phyloP scores from a whole-genome alignment of 2,329 filamentous ascomycete genomes.

The Penicillium sp. region DNA sequence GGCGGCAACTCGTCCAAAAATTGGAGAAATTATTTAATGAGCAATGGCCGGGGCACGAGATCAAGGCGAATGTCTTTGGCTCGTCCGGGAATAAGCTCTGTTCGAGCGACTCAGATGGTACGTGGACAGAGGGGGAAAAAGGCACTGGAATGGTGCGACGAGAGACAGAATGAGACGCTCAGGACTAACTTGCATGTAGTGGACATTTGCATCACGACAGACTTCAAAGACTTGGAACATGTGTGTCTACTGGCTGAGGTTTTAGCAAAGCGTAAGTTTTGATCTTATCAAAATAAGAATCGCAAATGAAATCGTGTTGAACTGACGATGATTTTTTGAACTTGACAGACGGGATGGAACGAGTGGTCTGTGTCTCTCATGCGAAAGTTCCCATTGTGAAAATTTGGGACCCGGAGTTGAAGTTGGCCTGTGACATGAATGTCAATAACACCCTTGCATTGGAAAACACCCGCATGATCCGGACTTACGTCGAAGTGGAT shows the following conservation, averaged over 20 bases:
- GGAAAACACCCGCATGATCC: conserved; percentile 97
- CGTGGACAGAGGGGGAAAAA: conserved; percentile 33
- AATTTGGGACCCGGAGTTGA: conserved; percentile 93
- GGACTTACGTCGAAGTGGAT: conserved; percentile 93
- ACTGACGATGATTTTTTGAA: conserved; percentile 19
- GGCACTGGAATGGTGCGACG: too few relatives aligned
- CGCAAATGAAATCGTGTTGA: not conserved
- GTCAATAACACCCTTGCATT: conserved; percentile 95
- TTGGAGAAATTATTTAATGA: conserved; percentile 84
- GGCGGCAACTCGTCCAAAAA: conserved; percentile 79
- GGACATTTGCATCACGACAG: conserved; percentile 95
- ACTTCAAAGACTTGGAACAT: conserved; percentile 82
- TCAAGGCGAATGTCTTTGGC: conserved; percentile 92
- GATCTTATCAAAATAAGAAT: not conserved
- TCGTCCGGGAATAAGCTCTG: conserved; percentile 94
- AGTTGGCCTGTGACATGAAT: conserved; percentile 94
- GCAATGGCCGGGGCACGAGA: conserved; percentile 88
- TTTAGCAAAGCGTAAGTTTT: conserved; percentile 74
- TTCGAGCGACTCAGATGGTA: conserved; percentile 94
- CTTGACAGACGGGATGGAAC: conserved; percentile 86
- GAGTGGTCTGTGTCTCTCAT: conserved; percentile 89
- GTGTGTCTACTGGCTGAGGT: conserved; percentile 90
- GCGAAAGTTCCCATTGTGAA: conserved; percentile 99
- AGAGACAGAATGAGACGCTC: not conserved
- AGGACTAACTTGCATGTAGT: conserved; percentile 59